phyloP scores from a whole-genome alignment of 2,329 filamentous ascomycete species.

The Colletotrichum agaves region DNA sequence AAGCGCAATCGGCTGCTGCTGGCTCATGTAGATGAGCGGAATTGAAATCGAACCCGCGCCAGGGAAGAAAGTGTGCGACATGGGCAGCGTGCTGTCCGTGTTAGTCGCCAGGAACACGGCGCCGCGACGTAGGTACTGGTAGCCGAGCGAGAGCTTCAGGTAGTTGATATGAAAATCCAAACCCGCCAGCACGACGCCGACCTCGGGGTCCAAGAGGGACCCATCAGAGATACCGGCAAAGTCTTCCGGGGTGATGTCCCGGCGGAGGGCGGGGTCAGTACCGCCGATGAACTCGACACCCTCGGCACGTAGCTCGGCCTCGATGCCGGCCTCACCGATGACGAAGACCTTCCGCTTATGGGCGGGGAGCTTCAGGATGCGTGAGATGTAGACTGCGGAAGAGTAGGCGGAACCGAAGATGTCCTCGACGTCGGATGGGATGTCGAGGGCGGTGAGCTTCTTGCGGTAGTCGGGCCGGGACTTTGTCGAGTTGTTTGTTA shows the following conservation, averaged over 20 bases:
- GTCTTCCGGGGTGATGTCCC: conserved; percentile 84
- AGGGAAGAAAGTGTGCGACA: conserved; percentile 84
- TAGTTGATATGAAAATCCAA: conserved; percentile 97
- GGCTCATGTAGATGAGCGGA: conserved; percentile 78
- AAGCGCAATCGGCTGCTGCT: conserved; percentile 77
- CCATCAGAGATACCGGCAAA: conserved; percentile 82
- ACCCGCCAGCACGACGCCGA: conserved; percentile 88
- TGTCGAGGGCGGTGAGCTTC: conserved; percentile 85
- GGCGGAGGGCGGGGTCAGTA: conserved; percentile 80
- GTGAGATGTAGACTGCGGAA: conserved; percentile 92
- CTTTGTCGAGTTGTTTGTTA: conserved; percentile 99
- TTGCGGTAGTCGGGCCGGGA: conserved; percentile 91
- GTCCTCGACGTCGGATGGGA: conserved; percentile 84
- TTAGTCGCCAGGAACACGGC: conserved; percentile 95
- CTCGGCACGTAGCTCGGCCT: conserved; percentile 86
- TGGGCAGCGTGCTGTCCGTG: conserved; percentile 88
- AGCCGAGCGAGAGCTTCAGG: conserved; percentile 85
- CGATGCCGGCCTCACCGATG: conserved; percentile 90
- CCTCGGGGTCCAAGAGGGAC: conserved; percentile 82
- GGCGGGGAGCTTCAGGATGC: conserved; percentile 82
- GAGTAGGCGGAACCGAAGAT: conserved; percentile 97
- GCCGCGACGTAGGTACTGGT: conserved; percentile 85
- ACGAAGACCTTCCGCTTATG: conserved; percentile 95
- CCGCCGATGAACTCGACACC: conserved; percentile 85
- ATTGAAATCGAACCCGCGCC: conserved; percentile 87